Percentiles rank a stretch among this genome's conserved stretches.
Evolutionary conservation across 148 eudicot genomes (phyloP).

Genomic region (Rheum nobile): DNA sequence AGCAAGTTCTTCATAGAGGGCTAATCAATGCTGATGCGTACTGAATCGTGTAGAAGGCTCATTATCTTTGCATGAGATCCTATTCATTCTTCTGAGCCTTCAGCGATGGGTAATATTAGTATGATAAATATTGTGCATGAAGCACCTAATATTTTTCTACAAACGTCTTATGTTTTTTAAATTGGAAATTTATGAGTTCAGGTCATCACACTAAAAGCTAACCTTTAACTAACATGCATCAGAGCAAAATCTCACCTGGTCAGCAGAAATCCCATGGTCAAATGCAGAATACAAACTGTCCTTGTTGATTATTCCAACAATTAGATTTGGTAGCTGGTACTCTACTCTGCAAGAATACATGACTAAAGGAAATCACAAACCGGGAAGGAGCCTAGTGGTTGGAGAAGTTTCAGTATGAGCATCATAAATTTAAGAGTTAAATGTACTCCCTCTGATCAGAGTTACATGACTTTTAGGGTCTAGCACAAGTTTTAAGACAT

Average conservation of each 20-base stretch:
- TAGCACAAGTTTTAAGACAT: no score
- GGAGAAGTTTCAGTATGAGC: not conserved
- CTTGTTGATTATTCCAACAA: conserved; percentile 71
- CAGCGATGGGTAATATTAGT: no score
- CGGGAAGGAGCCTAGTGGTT: not conserved
- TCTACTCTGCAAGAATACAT: conserved; percentile 42
- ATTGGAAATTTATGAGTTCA: not conserved
- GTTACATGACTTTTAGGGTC: no score
- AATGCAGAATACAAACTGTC: conserved; percentile 85
- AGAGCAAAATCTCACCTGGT: conserved; percentile 38
- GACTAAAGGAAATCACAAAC: not conserved
- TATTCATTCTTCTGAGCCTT: no score
- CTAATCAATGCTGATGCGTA: no score
- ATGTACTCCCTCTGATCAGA: no score
- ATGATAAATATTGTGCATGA: no score
- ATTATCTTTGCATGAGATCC: no score
- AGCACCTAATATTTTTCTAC: not conserved
- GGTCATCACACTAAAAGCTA: not conserved
- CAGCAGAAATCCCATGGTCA: conserved; percentile 79
- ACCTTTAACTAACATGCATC: not conserved
- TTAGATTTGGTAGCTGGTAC: conserved; percentile 90
- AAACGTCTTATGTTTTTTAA: not conserved
- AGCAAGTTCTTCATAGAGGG: no score
- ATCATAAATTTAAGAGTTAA: not conserved
- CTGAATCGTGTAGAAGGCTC: no score